phyloP scores from a whole-genome alignment of 495 filamentous ascomycete genomes.

The Darksidea phi region DNA sequence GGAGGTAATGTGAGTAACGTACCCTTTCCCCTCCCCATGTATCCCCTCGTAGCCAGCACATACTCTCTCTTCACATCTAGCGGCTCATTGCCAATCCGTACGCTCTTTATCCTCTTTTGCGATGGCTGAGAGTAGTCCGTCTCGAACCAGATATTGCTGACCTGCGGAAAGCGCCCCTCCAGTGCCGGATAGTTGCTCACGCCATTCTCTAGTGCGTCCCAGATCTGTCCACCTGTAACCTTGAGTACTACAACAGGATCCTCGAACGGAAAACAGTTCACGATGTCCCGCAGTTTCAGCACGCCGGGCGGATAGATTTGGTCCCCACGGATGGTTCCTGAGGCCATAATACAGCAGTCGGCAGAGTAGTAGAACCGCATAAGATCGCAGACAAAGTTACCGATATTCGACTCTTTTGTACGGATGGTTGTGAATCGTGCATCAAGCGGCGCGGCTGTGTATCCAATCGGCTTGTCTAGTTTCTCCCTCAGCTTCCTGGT shows the following conservation, averaged over 20 bases:
- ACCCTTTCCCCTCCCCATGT: conserved; percentile 76
- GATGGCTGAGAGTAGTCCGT: conserved; percentile 61
- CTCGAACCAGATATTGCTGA: conserved; percentile 72
- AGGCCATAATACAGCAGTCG: conserved; percentile 81
- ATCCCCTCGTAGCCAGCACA: conserved; percentile 69
- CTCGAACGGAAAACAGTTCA: conserved; percentile 75
- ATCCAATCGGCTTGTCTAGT: conserved; percentile 79
- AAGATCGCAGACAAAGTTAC: conserved; percentile 86
- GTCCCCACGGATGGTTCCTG: conserved; percentile 86
- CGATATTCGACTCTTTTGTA: conserved; percentile 72
- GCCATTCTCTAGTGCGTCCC: conserved; percentile 78
- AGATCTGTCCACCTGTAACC: conserved; percentile 62
- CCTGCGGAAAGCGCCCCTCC: conserved; percentile 76
- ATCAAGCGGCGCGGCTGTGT: conserved; percentile 75
- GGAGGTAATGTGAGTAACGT: background rate
- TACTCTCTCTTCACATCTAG: conserved; percentile 57
- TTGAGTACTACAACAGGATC: conserved; percentile 81
- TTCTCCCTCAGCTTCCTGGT: conserved; percentile 70
- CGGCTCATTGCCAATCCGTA: conserved; percentile 57
- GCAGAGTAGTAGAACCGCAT: conserved; percentile 78
- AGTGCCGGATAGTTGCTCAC: conserved; percentile 76
- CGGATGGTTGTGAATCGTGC: conserved; percentile 82
- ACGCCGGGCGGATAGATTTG: conserved; percentile 83
- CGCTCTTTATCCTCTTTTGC: conserved; percentile 62
- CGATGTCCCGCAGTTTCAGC: conserved; percentile 70